Conservation (phyloP, 140 eudicot species). For the Ambrosia hybrid region DNA sequence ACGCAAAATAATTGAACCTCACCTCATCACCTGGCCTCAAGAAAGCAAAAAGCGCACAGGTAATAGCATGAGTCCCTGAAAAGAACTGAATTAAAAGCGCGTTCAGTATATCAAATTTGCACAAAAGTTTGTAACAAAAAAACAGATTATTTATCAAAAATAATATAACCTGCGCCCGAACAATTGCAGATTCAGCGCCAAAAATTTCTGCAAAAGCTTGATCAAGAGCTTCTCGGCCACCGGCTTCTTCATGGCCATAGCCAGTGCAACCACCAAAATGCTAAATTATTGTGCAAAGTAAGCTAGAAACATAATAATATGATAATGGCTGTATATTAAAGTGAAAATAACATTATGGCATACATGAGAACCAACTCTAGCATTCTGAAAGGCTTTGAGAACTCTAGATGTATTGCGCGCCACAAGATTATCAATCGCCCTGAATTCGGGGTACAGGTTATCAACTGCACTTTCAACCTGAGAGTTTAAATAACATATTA, state of each 20-base stretch:
- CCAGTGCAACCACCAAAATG: constrained; percentile 97
- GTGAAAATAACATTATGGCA: constrained; percentile 17
- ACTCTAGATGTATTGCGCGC: constrained; percentile 82
- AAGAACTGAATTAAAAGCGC: constrained; percentile 56
- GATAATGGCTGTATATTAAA: background rate
- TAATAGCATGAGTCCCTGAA: constrained; percentile 98
- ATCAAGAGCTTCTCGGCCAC: constrained; percentile 96
- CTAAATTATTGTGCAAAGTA: constrained; percentile 32
- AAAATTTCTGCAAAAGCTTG: constrained; percentile 88
- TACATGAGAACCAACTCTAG: constrained; percentile 94
- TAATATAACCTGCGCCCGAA: constrained; percentile 74
- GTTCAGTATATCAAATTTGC: constrained; percentile 9
- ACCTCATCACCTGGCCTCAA: constrained; percentile 99
- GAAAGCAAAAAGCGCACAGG: constrained; percentile 95
- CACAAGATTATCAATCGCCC: constrained; percentile 77
- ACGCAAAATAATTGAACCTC: background rate
- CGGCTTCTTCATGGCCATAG: constrained; percentile 98
- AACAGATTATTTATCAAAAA: background rate
- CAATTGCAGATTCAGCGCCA: constrained; percentile 98
- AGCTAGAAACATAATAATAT: background rate
- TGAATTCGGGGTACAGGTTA: constrained; percentile 65
- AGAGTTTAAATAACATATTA: background rate
- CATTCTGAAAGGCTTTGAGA: constrained; percentile 88
- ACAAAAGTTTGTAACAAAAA: constrained; percentile 2
- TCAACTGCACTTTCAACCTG: constrained; percentile 89